Evolutionary conservation across 1,284 basidiomycete species (phyloP).

Genomic region (Ustilago hordei): DNA sequence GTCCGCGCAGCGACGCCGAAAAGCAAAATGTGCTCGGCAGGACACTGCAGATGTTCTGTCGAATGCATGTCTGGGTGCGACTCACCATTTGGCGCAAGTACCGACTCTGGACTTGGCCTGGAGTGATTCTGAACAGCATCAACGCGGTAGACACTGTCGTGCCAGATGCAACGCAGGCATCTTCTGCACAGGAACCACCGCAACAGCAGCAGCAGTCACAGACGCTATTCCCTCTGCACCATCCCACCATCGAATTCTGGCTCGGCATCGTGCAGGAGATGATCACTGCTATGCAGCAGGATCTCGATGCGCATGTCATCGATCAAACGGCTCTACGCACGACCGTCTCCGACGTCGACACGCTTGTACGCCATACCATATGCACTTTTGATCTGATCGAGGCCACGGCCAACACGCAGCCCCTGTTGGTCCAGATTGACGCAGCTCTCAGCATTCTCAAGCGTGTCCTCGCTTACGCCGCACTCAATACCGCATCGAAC

Average conservation of each 20-base stretch:
- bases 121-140: neutral
- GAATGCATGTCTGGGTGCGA: conserved; percentile 53
- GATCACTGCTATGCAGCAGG: conserved; percentile 25
- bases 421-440: conserved; percentile 16
- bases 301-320: conserved; percentile 40
- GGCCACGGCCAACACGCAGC: conserved; percentile 15
- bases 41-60: conserved; percentile 52
- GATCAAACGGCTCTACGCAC: conserved; percentile 20
- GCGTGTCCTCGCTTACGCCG: conserved; percentile 19
- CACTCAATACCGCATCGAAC: conserved; percentile 12
- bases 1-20: conserved; percentile 32
- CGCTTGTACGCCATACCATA: conserved; percentile 28
- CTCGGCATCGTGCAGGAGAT: conserved; percentile 31
- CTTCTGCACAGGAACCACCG: neutral
- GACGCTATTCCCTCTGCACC: conserved; percentile 21
- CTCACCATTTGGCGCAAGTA: conserved; percentile 52
- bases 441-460: conserved; percentile 29
- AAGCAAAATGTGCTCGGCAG: conserved; percentile 36
- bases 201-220: neutral
- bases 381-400: conserved; percentile 29
- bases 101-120: conserved; percentile 24
- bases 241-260: conserved; percentile 52
- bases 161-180: neutral
- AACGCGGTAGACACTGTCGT: neutral
- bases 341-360: conserved; percentile 32